Percentiles rank a stretch among this genome's conserved stretches.
These are phyloP conservation scores for Pestalotiopsis sp. DNA, from an alignment of 2,329 filamentous ascomycete genomes.

Conservation along the genomic window DNA sequence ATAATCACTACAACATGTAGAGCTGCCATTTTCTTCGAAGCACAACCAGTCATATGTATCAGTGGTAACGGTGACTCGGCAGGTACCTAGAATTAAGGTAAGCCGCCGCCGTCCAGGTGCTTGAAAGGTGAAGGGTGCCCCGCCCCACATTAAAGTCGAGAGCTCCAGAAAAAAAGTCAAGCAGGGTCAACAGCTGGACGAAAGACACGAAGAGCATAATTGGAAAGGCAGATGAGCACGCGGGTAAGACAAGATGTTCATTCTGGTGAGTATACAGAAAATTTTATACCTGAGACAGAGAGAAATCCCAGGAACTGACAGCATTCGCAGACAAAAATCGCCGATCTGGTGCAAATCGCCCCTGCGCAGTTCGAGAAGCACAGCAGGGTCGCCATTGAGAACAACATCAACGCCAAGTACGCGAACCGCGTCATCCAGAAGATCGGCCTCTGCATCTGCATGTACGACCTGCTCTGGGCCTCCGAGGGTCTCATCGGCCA, in stretches of 20 bases:
- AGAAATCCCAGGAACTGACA: background rate
- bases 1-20: too few relatives aligned
- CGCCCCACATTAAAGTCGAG: constrained; percentile 3
- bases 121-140: background rate
- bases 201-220: background rate
- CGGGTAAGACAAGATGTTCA: constrained; percentile 12
- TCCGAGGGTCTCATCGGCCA: constrained; percentile 95
- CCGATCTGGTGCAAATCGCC: constrained; percentile 90
- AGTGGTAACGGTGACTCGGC: too few relatives aligned
- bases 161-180: background rate
- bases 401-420: constrained; percentile 97
- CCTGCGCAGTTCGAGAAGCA: constrained; percentile 86
- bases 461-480: constrained; percentile 87
- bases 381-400: constrained; percentile 84
- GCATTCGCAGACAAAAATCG: constrained; percentile 75
- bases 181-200: background rate
- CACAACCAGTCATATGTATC: too few relatives aligned
- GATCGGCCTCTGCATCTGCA: constrained; percentile 88
- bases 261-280: constrained; percentile 11
- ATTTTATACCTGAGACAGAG: background rate
- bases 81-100: background rate
- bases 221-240: background rate
- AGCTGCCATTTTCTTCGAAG: too few relatives aligned
- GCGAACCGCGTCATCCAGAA: constrained; percentile 91
- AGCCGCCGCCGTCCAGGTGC: background rate